Evolutionary conservation across 257 asterid species (phyloP).

Genomic region (Penstemon eatonii): DNA sequence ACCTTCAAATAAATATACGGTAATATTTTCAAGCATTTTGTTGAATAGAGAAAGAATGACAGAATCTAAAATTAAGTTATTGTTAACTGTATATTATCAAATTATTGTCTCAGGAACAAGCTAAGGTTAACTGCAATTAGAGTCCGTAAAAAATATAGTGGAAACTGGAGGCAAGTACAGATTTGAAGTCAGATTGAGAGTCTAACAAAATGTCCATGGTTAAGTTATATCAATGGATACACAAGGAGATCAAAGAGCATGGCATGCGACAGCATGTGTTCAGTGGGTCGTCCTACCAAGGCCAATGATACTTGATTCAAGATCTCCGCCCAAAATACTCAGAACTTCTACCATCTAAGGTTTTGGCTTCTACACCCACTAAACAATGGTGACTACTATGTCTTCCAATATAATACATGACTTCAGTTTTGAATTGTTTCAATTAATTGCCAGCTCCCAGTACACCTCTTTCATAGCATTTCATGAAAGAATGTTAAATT

Average conservation of each 20-base stretch:
- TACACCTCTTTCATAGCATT: not conserved
- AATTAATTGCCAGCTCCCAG: not conserved
- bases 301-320: not conserved
- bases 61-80: no score
- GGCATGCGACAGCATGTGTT: not conserved
- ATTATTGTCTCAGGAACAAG: not conserved
- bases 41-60: not conserved
- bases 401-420: not conserved
- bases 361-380: constrained; percentile 8
- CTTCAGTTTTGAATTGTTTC: constrained; percentile 1
- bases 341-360: not conserved
- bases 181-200: constrained; percentile 1
- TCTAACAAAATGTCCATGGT: not conserved
- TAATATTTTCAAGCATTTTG: not conserved
- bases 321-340: not conserved
- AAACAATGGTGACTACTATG: not conserved
- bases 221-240: not conserved
- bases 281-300: not conserved
- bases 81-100: no score
- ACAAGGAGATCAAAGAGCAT: constrained; percentile 4
- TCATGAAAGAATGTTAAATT: no score
- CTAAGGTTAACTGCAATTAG: not conserved
- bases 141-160: not conserved
- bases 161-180: not conserved
- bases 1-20: no score